phyloP scores from a whole-genome alignment of 73 alveolate genomes.

The Blepharisma japonicum region DNA sequence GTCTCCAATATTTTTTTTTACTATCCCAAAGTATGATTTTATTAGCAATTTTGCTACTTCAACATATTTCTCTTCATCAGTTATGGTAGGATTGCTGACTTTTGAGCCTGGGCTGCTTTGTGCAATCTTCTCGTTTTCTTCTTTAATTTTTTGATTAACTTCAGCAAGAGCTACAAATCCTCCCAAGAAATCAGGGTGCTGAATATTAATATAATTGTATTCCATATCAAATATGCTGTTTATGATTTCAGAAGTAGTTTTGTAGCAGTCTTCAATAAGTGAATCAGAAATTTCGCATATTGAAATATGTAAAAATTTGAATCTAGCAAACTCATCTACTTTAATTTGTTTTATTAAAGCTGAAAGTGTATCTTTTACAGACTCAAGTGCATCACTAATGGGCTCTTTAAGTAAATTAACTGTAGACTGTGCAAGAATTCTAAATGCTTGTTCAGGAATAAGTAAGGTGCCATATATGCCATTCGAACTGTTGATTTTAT shows the following conservation, averaged over 20 bases:
- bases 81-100: too few relatives aligned
- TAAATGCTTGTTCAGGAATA: constrained; percentile 88
- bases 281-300: constrained; percentile 61
- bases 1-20: constrained; percentile 69
- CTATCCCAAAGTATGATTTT: constrained; percentile 64
- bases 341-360: constrained; percentile 52
- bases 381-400: constrained; percentile 63
- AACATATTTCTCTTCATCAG: too few relatives aligned
- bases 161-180: not conserved
- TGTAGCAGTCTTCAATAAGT: constrained; percentile 56
- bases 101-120: too few relatives aligned
- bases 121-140: not conserved
- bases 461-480: constrained; percentile 75
- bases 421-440: constrained; percentile 56
- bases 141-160: not conserved
- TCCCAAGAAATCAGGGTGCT: constrained; percentile 85
- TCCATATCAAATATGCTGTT: constrained; percentile 65
- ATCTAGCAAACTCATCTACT: constrained; percentile 61
- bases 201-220: constrained; percentile 71
- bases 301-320: constrained; percentile 44
- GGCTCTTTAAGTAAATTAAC: constrained; percentile 75
- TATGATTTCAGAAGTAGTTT: constrained; percentile 68
- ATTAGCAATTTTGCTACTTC: constrained; percentile 50
- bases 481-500: constrained; percentile 72
- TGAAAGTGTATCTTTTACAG: constrained; percentile 70